Conservation (phyloP, 2,329 filamentous ascomycete genomes). For the Diplodia mutila region DNA sequence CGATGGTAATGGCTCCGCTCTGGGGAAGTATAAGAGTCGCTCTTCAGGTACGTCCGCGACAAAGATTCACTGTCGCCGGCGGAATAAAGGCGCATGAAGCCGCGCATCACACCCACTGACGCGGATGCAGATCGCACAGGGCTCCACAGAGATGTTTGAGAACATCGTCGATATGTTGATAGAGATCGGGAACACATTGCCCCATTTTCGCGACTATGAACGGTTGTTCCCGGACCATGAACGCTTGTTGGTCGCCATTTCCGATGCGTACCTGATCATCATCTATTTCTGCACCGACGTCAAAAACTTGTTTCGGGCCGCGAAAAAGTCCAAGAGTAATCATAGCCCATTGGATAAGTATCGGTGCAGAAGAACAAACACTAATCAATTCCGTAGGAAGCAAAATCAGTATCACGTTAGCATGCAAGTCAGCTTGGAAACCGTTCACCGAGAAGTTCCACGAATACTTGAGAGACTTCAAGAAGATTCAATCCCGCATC, state of each 20-base stretch:
- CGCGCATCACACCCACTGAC: background rate
- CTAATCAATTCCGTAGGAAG: background rate
- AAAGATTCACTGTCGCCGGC: no score
- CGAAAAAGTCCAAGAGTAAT: constrained; percentile 23
- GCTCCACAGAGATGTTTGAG: constrained; percentile 32
- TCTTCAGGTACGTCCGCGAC: constrained; percentile 26
- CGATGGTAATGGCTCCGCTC: constrained; percentile 30
- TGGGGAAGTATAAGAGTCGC: constrained; percentile 33
- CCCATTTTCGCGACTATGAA: constrained; percentile 32
- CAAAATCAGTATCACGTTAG: constrained; percentile 15
- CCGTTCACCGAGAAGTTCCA: constrained; percentile 29
- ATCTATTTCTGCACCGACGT: constrained; percentile 29
- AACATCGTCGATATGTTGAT: constrained; percentile 33
- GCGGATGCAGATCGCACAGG: constrained; percentile 27
- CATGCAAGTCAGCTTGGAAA: constrained; percentile 30
- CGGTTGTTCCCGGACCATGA: constrained; percentile 30
- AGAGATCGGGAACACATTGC: constrained; percentile 31
- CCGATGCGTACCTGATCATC: constrained; percentile 30
- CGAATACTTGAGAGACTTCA: constrained; percentile 29
- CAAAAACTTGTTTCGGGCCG: constrained; percentile 30
- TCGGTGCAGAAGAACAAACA: background rate
- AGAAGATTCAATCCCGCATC: constrained; percentile 28
- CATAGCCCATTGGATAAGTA: no score
- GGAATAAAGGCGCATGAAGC: background rate
- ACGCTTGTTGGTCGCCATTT: constrained; percentile 29